phyloP scores from a whole-genome alignment of 179 eudicot genomes.

The Kewa caespitosa region DNA sequence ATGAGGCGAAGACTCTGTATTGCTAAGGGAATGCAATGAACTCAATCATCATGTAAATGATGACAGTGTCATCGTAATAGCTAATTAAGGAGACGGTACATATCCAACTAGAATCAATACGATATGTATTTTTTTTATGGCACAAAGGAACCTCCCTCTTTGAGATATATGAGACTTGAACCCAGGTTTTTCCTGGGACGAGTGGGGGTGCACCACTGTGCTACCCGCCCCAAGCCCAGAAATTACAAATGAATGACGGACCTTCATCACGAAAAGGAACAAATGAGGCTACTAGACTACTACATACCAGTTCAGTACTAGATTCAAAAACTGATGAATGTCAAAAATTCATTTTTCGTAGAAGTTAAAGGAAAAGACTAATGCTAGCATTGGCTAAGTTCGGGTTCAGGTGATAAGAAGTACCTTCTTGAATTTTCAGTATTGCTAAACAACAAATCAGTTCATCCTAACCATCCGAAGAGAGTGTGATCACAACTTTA shows the following conservation, averaged over 20 bases:
- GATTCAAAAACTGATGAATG: background rate
- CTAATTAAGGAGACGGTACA: background rate
- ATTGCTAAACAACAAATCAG: background rate
- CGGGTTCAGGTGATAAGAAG: too few species aligned
- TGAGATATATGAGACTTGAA: background rate
- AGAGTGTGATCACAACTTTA: background rate
- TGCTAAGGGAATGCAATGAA: background rate
- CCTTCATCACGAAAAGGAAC: background rate
- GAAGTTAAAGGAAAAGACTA: background rate
- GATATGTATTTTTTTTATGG: background rate
- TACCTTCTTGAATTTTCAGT: background rate
- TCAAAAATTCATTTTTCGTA: background rate
- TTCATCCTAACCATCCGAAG: background rate
- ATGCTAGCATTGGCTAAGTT: too few species aligned
- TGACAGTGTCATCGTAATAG: background rate
- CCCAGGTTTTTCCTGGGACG: too few species aligned
- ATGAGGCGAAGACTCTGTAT: background rate
- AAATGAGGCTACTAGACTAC: background rate
- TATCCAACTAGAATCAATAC: background rate
- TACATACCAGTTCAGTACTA: too few species aligned
- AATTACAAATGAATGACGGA: background rate
- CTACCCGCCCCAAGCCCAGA: too few species aligned
- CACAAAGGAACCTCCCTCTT: background rate
- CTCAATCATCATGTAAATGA: background rate
- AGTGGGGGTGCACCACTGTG: too few species aligned